Evolutionary conservation across 805 yeast genomes (phyloP).

Genomic region (Teunomyces kruisii): DNA sequence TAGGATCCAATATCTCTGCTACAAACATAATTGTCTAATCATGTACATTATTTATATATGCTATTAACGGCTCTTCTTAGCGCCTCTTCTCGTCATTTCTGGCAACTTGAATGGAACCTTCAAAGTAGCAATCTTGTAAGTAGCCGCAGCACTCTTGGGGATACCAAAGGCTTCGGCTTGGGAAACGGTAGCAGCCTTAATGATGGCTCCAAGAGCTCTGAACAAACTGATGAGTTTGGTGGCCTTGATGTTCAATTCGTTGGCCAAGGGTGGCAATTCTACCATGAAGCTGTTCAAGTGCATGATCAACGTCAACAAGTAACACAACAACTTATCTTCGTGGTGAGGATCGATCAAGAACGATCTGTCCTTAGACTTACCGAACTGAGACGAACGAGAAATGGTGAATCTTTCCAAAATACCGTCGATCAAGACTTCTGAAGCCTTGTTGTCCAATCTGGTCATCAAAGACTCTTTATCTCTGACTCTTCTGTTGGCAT

Average conservation of each 20-base stretch:
- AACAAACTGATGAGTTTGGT: constrained; percentile 65
- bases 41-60: background rate
- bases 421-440: constrained; percentile 71
- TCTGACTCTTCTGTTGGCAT: constrained; percentile 64
- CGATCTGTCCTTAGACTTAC: constrained; percentile 73
- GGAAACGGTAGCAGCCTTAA: constrained; percentile 69
- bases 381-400: constrained; percentile 60
- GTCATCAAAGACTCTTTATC: constrained; percentile 59
- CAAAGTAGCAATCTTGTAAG: constrained; percentile 77
- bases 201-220: constrained; percentile 78
- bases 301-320: constrained; percentile 66
- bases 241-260: constrained; percentile 80
- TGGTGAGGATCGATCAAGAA: constrained; percentile 82
- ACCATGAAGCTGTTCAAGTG: constrained; percentile 75
- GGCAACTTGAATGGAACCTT: constrained; percentile 90
- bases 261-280: constrained; percentile 78
- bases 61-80: constrained; percentile 5
- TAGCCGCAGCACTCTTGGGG: constrained; percentile 56
- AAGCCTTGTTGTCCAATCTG: constrained; percentile 61
- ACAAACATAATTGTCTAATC: background rate
- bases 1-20: too few species aligned
- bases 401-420: constrained; percentile 72
- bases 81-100: constrained; percentile 67
- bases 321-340: constrained; percentile 85
- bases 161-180: constrained; percentile 74